Base-by-base conservation (phyloP, 139 green algal species). In the Yamagishiella unicocca region DNA sequence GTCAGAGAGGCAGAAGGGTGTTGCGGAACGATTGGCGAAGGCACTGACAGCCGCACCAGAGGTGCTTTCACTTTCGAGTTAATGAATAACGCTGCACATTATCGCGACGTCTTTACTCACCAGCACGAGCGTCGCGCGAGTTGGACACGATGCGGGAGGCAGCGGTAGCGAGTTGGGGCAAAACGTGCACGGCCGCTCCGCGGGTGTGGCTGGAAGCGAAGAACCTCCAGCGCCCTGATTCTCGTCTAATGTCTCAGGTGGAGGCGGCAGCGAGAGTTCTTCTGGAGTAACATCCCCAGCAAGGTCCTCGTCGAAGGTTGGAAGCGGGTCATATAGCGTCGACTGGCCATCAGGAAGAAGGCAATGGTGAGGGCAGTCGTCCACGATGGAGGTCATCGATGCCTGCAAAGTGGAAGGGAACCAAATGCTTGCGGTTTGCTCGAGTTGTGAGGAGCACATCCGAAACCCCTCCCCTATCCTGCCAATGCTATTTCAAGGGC, bases 311-410 rank as follows among this genome's bases (percentile, higher is more conserved):
- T 82, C 46, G 35, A 82, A 82, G 33, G 76, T 33, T 9, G 76
- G 76, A 0, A 72, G 53, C 54, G 53, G 5, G 38, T 83, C 74
- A 54, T 40, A 71, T 0, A 83, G 35, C 22, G 54, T 33, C 9
- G 76, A 27, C 24, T 83, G 35, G 33, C 35, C 53, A 43, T 71
- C 76, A 7, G 35, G 21, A 43, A 83, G 76, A 83, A 83, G 76
- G 54, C 53, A 71, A 21, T 83, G 53, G 1, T 70, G 76, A 54
- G 35, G 35, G 21, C 35, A 71, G 31, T 83, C 76, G 9, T 71
- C 76, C 35, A 55, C 35, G 54, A 83, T 83, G 54, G 76, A 35
- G 76, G n/a, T 83, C 76, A 83, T 83, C 61, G 76, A 50, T 43
- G 74, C 70, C 74, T 82, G 46, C 74, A 68, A 2, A 78, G 70